Percentiles rank a stretch among this genome's conserved stretches.
Evolutionary conservation across 1,284 basidiomycete species (phyloP).

Genomic region (Tilletiaria anomala): DNA sequence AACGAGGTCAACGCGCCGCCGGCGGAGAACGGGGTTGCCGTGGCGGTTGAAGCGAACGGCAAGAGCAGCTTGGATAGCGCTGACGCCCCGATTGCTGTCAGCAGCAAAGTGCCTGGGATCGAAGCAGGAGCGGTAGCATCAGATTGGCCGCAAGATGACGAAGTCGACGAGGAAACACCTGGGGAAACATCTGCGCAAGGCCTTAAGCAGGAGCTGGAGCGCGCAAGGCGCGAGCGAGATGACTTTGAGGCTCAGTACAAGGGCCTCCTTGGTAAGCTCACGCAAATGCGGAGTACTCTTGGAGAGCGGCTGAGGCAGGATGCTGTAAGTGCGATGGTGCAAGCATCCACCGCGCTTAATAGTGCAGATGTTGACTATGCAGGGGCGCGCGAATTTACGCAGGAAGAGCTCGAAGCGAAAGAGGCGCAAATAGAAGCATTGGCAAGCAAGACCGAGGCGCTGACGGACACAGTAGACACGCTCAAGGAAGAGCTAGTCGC

Average conservation of each 20-base stretch:
- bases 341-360: background rate
- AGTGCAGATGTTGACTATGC: background rate
- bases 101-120: too few species aligned
- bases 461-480: slow-evolving; percentile 1
- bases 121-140: too few species aligned
- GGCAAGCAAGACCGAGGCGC: slow-evolving; percentile 4
- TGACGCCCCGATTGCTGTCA: too few species aligned
- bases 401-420: slow-evolving; percentile 34
- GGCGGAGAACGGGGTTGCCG: too few species aligned
- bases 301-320: slow-evolving; percentile 91
- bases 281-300: slow-evolving; percentile 78
- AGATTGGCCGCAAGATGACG: too few species aligned
- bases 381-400: background rate
- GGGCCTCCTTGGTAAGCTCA: slow-evolving; percentile 70
- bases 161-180: too few species aligned
- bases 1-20: too few species aligned
- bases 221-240: slow-evolving; percentile 59
- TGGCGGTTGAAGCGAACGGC: too few species aligned
- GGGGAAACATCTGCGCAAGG: background rate
- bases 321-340: slow-evolving; percentile 54
- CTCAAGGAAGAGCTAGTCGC: slow-evolving; percentile 15
- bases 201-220: slow-evolving; percentile 9
- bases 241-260: slow-evolving; percentile 68
- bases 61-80: too few species aligned
- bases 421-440: slow-evolving; percentile 32